These are phyloP conservation scores for Malbranchea zuffiana DNA, from an alignment of 2,329 filamentous ascomycete species.

Conservation along the genomic window DNA sequence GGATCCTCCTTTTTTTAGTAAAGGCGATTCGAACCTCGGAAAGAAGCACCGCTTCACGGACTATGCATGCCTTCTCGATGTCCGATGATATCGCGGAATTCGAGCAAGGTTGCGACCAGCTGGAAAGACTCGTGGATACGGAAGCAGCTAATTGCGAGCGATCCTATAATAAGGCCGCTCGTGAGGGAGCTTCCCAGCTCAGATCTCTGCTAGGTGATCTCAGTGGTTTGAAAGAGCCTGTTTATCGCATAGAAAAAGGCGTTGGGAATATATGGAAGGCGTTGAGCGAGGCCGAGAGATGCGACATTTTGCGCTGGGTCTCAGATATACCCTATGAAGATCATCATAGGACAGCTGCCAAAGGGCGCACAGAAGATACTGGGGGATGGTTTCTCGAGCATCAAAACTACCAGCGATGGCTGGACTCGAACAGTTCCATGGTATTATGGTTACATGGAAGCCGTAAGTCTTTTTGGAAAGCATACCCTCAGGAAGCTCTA, in stretches of 20 bases:
- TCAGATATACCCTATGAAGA: slow-evolving; percentile 17
- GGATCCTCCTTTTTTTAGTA: slow-evolving; percentile 14
- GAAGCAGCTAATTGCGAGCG: slow-evolving; percentile 10
- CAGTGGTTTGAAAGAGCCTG: neutral
- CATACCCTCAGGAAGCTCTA: neutral
- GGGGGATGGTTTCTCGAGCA: slow-evolving; percentile 18
- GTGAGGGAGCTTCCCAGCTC: neutral
- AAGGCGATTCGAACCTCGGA: slow-evolving; percentile 4
- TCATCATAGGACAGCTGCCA: slow-evolving; percentile 14
- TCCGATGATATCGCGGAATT: slow-evolving; percentile 9
- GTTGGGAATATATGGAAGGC: slow-evolving; percentile 4
- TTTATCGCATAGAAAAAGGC: neutral
- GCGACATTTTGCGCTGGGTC: slow-evolving; percentile 19
- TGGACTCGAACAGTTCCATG: slow-evolving; percentile 12
- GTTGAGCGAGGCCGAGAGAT: slow-evolving; percentile 10
- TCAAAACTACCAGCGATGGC: slow-evolving; percentile 14
- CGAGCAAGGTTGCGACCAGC: slow-evolving; percentile 9
- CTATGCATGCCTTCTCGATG: neutral
- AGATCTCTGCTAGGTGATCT: neutral
- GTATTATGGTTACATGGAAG: slow-evolving; percentile 19
- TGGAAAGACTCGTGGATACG: slow-evolving; percentile 9
- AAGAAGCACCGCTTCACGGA: neutral
- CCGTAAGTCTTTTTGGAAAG: slow-evolving; percentile 15
- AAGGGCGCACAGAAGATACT: slow-evolving; percentile 13
- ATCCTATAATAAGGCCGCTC: neutral